A percentile compares a stretch with the other conserved stretches of the same genome.
These are phyloP conservation scores for Trichoderma sp. DNA, from an alignment of 2,329 filamentous ascomycete genomes.

Conservation along the genomic window DNA sequence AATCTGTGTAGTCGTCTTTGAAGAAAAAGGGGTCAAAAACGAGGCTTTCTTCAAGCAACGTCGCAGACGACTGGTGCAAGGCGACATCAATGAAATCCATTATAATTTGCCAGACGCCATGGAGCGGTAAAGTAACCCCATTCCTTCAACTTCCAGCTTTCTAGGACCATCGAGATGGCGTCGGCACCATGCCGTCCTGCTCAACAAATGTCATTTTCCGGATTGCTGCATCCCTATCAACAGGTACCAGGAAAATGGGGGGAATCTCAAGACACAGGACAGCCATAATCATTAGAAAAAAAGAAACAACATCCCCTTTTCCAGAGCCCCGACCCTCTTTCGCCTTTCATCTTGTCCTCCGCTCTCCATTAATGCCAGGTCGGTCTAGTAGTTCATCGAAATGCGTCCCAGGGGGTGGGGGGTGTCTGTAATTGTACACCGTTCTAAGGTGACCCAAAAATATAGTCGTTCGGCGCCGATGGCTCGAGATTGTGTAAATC, in stretches of 20 bases:
- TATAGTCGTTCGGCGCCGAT: conserved; percentile 20
- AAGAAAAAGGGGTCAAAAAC: conserved; percentile 19
- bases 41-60: background rate
- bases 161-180: conserved; percentile 22
- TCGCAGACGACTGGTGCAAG: conserved; percentile 28
- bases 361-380: conserved; percentile 25
- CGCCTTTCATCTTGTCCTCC: conserved; percentile 12
- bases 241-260: conserved; percentile 22
- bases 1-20: background rate
- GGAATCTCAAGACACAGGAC: conserved; percentile 27
- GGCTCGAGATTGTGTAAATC: conserved; percentile 21
- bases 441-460: conserved; percentile 26
- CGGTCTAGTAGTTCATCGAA: conserved; percentile 27
- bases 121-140: conserved; percentile 14
- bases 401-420: conserved; percentile 13
- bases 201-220: conserved; percentile 28
- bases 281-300: conserved; percentile 27
- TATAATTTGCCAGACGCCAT: conserved; percentile 25
- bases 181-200: conserved; percentile 22
- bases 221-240: conserved; percentile 25
- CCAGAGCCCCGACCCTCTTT: conserved; percentile 12
- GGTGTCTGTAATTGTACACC: conserved; percentile 22
- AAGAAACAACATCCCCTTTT: conserved; percentile 23
- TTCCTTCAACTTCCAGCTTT: conserved; percentile 15
- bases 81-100: conserved; percentile 26